Evolutionary conservation across 345 rosid species (phyloP).

Genomic region (Triadica sebifera): DNA sequence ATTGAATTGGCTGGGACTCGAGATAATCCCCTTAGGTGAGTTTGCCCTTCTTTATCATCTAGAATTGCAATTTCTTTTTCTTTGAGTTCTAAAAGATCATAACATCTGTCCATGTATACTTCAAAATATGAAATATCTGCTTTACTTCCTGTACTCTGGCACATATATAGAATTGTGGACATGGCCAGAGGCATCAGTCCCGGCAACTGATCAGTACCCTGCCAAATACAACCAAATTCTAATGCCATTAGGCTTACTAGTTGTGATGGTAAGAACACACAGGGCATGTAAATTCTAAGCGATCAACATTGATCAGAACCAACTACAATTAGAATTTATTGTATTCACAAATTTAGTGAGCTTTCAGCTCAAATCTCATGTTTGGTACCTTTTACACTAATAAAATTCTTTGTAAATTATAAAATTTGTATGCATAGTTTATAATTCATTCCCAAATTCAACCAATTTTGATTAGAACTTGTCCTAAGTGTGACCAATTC

Average conservation of each 20-base stretch:
- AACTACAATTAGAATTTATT: neutral
- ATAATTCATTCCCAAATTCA: neutral
- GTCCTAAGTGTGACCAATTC: neutral
- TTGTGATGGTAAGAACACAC: neutral
- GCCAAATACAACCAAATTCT: conserved; percentile 20
- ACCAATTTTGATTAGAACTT: neutral
- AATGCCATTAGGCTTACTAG: neutral
- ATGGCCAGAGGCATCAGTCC: conserved; percentile 78
- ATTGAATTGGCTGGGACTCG: conserved; percentile 55
- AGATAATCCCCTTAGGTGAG: conserved; percentile 78
- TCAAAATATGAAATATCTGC: conserved; percentile 83
- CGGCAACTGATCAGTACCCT: conserved; percentile 62
- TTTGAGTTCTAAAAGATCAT: conserved; percentile 69
- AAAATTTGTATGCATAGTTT: neutral
- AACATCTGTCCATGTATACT: conserved; percentile 88
- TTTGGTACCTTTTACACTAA: neutral
- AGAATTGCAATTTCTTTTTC: conserved; percentile 54
- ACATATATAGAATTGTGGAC: conserved; percentile 56
- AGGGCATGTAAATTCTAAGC: too few relatives aligned
- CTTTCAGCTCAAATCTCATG: neutral
- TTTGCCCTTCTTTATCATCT: conserved; percentile 70
- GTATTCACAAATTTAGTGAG: neutral
- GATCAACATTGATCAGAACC: neutral
- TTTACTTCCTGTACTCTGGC: conserved; percentile 44
- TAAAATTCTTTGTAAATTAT: neutral